Conservation (phyloP, 208 protist species). For the Acanthamoeba triangularis region DNA sequence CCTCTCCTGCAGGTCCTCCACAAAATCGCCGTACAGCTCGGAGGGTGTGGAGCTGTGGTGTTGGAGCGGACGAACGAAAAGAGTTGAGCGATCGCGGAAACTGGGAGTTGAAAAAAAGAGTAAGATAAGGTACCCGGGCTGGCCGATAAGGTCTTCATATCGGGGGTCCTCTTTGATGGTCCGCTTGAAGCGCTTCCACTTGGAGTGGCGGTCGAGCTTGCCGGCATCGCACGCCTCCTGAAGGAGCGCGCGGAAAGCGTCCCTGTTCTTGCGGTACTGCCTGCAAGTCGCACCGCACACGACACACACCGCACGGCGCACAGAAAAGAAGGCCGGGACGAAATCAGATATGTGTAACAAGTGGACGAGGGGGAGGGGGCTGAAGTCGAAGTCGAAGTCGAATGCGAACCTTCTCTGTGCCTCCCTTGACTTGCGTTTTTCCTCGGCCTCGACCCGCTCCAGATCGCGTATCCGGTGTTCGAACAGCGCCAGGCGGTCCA, state of each 20-base stretch:
- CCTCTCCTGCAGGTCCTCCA: conserved; percentile 12
- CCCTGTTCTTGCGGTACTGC: not conserved
- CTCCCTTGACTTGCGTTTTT: not conserved
- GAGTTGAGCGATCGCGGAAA: too few species aligned
- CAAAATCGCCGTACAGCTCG: conserved; percentile 28
- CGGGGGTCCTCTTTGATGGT: conserved; percentile 13
- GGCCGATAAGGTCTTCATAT: conserved; percentile 34
- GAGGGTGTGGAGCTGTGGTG: not conserved
- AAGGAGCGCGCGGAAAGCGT: not conserved
- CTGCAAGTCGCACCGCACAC: not conserved
- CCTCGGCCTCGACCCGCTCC: conserved; percentile 34
- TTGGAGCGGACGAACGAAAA: not conserved
- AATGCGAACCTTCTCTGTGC: not conserved
- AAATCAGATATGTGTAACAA: not conserved
- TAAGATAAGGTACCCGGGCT: not conserved
- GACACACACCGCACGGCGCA: too few species aligned
- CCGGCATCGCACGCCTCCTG: not conserved
- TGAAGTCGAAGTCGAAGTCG: too few species aligned
- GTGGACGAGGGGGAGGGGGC: not conserved
- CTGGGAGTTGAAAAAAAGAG: not conserved
- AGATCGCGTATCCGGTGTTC: conserved; percentile 79
- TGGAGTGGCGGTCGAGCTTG: not conserved
- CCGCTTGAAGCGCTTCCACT: conserved; percentile 39
- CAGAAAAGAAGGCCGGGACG: not conserved
- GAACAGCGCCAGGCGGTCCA: conserved; percentile 75